These are phyloP conservation scores for Stagonosporopsis tanaceti DNA, from an alignment of 2,329 filamentous ascomycete species.

Conservation along the genomic window DNA sequence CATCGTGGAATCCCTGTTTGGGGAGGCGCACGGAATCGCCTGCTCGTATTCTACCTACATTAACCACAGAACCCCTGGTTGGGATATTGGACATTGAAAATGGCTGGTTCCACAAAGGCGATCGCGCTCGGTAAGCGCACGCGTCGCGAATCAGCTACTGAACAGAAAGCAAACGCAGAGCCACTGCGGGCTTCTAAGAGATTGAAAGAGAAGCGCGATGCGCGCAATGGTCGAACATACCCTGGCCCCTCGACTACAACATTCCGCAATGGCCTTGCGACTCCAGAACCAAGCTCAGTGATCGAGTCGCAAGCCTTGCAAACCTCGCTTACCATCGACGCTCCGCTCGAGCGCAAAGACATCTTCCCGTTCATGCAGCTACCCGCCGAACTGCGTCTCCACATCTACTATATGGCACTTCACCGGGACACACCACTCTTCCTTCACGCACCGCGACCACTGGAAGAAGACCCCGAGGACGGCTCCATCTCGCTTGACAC, in stretches of 20 bases:
- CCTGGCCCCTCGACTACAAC: background rate
- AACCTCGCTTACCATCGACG: background rate
- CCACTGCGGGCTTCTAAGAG: conserved; percentile 17
- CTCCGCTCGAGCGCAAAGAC: conserved; percentile 1
- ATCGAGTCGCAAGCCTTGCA: conserved; percentile 22
- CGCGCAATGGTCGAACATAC: background rate
- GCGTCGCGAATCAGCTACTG: conserved; percentile 3
- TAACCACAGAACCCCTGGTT: background rate
- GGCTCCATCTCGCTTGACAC: background rate
- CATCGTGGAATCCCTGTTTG: background rate
- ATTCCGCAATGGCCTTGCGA: conserved; percentile 26
- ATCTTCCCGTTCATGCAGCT: conserved; percentile 53
- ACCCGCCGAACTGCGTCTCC: conserved; percentile 57
- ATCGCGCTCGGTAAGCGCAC: conserved; percentile 18
- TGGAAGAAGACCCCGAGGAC: conserved; percentile 24
- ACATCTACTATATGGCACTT: conserved; percentile 54
- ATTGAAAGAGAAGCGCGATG: conserved; percentile 10
- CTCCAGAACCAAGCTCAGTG: conserved; percentile 31
- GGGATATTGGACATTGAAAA: conserved; percentile 6
- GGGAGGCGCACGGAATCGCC: background rate
- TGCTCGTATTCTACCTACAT: background rate
- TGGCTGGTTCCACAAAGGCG: conserved; percentile 8
- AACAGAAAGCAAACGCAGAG: conserved; percentile 11
- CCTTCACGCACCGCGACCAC: conserved; percentile 35
- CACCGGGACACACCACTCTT: conserved; percentile 38